Base-by-base conservation (phyloP, 495 filamentous ascomycete species). In the Penicillium arizonense region DNA sequence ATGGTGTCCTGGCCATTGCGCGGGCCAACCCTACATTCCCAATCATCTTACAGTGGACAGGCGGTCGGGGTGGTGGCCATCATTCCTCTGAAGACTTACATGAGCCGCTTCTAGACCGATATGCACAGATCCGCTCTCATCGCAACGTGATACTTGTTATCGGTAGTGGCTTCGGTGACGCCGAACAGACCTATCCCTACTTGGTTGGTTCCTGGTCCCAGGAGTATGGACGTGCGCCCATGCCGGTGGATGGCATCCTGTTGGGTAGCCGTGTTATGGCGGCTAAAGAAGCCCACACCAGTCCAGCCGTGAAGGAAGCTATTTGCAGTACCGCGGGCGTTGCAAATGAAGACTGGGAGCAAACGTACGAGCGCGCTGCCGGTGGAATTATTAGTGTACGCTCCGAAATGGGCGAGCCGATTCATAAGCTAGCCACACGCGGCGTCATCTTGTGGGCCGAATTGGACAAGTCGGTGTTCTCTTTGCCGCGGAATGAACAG, bases 11-110 rank as follows among this genome's bases (percentile, higher is more conserved):
- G 70, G 93, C 95, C 67, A 89, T 97, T 61, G 92, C 92, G 43
- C 92, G 89, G 64, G 90, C 90, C 4, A 90, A 94, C 63, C 91
- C 91, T 3, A 83, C 77, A 8, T 97, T 96, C 77, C 92, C 92
- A 4, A 82, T 96, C 44, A 86, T 97, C 30, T 71, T 96, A 38
- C 92, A 97, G 63, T 97, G 92, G 92, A 97, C 92, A 50, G 92
- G 92, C 59, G 92, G 92, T 32, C 84, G 92, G 68, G 92, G 91
- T 56, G 92, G 92, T 66, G 92, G 92, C 36, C 92, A 96, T 73
- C 92, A 97, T 69, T 96, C 91, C 3, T 97, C 86, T 54, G 92
- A 96, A 62, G 92, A 97, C 62, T 96, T 97, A 77, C 92, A 97
- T 65, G 83, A 91, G 55, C 92, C 91, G 1, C 88, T 97, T 44